Evolutionary conservation across 768 basidiomycete genomes (phyloP), one percentile per base, ranked within the genome.

Genomic region (Phaffia australis): DNA sequence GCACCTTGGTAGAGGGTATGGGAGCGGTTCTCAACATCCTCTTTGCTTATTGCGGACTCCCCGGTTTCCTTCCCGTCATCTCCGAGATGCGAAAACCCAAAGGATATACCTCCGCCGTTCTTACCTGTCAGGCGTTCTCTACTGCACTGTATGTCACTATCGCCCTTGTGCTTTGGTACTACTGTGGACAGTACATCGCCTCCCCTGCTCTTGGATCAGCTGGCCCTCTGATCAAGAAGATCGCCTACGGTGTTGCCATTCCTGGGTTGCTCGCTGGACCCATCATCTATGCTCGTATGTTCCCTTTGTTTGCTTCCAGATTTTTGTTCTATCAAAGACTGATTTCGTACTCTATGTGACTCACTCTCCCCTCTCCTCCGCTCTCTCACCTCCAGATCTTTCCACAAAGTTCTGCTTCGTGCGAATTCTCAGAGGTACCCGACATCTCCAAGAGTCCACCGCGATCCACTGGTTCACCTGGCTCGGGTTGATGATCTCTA

Each of bases 121-220:
- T 56, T 23, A 25, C 55, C 5, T 67, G 63, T 19, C 68, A 70
- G 48, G 55, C 47, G 1, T 32, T 71, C 50, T 57, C 56, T 21
- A 72, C 65, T 23, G 47, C 54, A 0, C 58, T 69, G 48, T 72
- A 70, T 69, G 50, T 67, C 27, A 66, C 56, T 0, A 21, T 55
- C 52, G 32, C 19, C 54, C 16, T 32, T 21, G 71, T 73, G 51
- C 64, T 72, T 35, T 72, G 66, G 59, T 69, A 58, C 59, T 71
- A 56, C 48, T 71, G 70, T 63, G 72, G 64, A 27, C 25, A 57
- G 47, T 65, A 59, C 50, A 69, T 77, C 65, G 71, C 76, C 27
- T 74, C 73, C 0, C 76, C 76, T 16, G 75, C 76, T 42, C 71
- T 77, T 3, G 73, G 75, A 1, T 71, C 70, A 3, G 76, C 75